Conservation (phyloP, 805 yeast genomes). For the Starmerella khaoyaiensis region DNA sequence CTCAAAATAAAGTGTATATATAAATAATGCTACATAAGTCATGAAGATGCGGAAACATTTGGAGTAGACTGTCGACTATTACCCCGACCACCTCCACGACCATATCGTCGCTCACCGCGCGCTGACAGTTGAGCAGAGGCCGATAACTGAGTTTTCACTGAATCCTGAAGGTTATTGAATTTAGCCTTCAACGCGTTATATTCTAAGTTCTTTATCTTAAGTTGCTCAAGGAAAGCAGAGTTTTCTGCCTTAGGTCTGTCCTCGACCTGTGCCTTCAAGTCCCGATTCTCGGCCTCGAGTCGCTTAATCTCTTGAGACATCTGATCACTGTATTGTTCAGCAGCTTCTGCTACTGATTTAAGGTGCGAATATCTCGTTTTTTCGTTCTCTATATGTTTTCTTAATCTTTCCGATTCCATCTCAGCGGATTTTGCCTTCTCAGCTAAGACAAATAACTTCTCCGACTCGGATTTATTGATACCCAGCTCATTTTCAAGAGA, state of each 20-base stretch:
- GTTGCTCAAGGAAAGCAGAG: slow-evolving; percentile 25
- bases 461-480: slow-evolving; percentile 32
- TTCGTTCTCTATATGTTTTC: slow-evolving; percentile 11
- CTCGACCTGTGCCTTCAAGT: slow-evolving; percentile 36
- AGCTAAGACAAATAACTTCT: slow-evolving; percentile 11
- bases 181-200: slow-evolving; percentile 23
- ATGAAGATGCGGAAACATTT: slow-evolving; percentile 1
- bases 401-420: not conserved
- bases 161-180: slow-evolving; percentile 25
- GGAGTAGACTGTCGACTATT: slow-evolving; percentile 12
- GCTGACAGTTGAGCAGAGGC: slow-evolving; percentile 2
- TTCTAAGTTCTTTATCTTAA: slow-evolving; percentile 22
- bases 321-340: slow-evolving; percentile 21
- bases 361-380: slow-evolving; percentile 19
- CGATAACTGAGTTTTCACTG: slow-evolving; percentile 18
- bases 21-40: not conserved
- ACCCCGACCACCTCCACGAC: slow-evolving; percentile 17
- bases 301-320: slow-evolving; percentile 4
- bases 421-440: not conserved
- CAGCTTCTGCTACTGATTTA: slow-evolving; percentile 25
- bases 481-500: slow-evolving; percentile 30
- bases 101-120: slow-evolving; percentile 11
- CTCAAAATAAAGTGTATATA: not conserved
- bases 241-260: slow-evolving; percentile 22
- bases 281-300: slow-evolving; percentile 28